Evolutionary conservation across 2,329 filamentous ascomycete species (phyloP), one percentile per base, ranked within the genome.

Genomic region (Colletotrichum cordylinicola): DNA sequence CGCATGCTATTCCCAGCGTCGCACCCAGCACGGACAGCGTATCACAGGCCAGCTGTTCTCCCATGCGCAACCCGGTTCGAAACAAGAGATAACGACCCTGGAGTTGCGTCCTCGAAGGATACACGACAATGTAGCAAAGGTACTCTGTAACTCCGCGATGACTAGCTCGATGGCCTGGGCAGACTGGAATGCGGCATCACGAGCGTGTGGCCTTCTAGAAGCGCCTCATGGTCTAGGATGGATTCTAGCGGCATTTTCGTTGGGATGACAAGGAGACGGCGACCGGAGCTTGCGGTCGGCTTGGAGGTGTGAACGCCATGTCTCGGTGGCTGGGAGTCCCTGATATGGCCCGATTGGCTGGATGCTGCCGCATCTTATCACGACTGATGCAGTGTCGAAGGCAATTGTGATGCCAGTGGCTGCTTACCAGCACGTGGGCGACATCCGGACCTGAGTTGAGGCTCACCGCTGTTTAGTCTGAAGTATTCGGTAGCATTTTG

Each of bases 1-100:
- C 64, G 70, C 70, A 74, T 58, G 65, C 70, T 76, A 74, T 76
- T 74, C 70, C 64, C 48, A 74, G 74, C 43, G 70, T 69, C 6
- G 65, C 58, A 74, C 16, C 10, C 21, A 66, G 70, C 74, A 74
- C 58, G 48, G 70, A 64, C 48, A 16, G 35, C 29, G 24, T 60
- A 52, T 74, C 70, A 69, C 70, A 76, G 70, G 74, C 70, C 74
- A 74, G 35, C 48, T 37, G 58, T 74, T 68, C 64, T 69, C 64
- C 37, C 24, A 69, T 58, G 35, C 33, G n/a, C 21, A 48, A 16
- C 27, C 12, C 31, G 29, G 60, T 62, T 43, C 33, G 33, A 72
- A 64, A 52, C 70, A 58, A 29, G 29, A 24, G 35, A 58, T 27
- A 52, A 27, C 29, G 12, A 39, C 67, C 39, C 24, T 10, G 27